Percentiles rank a stretch among this genome's conserved stretches.
Conservation (phyloP, 805 yeast species). For the Torulaspora franciscae region DNA sequence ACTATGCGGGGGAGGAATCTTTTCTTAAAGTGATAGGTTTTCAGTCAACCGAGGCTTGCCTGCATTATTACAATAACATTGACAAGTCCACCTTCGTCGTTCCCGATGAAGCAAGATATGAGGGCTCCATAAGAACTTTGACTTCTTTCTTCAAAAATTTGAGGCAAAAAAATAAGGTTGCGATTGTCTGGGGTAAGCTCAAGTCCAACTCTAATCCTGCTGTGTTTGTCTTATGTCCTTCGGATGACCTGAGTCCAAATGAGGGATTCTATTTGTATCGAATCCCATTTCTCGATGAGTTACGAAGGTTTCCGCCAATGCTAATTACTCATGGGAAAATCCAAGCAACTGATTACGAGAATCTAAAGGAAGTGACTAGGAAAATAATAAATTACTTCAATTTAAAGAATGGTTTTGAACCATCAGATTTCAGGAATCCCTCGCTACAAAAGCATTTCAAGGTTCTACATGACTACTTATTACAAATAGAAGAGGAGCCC, state of each 20-base stretch:
- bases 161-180: constrained; percentile 47
- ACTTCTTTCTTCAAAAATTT: constrained; percentile 62
- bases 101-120: constrained; percentile 55
- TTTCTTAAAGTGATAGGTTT: constrained; percentile 66
- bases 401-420: constrained; percentile 48
- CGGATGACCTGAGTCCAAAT: constrained; percentile 36
- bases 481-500: constrained; percentile 47
- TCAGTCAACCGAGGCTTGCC: constrained; percentile 40
- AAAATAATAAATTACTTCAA: constrained; percentile 40
- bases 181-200: constrained; percentile 67
- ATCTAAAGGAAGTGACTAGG: constrained; percentile 24
- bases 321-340: constrained; percentile 7
- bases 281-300: constrained; percentile 71
- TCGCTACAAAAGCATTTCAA: constrained; percentile 61
- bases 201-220: constrained; percentile 51
- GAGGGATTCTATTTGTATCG: constrained; percentile 69
- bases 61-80: constrained; percentile 49
- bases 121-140: constrained; percentile 64
- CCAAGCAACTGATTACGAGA: constrained; percentile 21
- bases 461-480: constrained; percentile 56
- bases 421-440: constrained; percentile 60
- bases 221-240: constrained; percentile 57
- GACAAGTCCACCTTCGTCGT: constrained; percentile 58
- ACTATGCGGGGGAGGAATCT: constrained; percentile 39
- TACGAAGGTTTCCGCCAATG: constrained; percentile 56